phyloP scores from a whole-genome alignment of 768 basidiomycete species.

The Pleurotus sapidus region DNA sequence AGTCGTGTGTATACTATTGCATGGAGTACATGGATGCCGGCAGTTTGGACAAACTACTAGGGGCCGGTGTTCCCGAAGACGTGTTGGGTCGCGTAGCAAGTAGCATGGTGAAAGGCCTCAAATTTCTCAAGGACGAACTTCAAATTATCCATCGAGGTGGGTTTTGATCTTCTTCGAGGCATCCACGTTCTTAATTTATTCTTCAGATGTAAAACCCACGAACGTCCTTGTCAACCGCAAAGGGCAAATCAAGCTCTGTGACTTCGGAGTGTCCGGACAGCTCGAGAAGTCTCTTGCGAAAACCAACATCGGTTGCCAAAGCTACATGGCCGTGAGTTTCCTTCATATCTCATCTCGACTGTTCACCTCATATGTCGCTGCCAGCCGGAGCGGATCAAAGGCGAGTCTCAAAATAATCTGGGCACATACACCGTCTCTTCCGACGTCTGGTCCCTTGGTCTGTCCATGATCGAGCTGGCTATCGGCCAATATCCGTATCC shows the following conservation, averaged over 20 bases:
- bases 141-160: slow-evolving; percentile 68
- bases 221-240: slow-evolving; percentile 88
- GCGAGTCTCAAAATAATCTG: slow-evolving; percentile 83
- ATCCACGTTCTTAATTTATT: background rate
- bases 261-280: slow-evolving; percentile 99
- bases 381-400: slow-evolving; percentile 94
- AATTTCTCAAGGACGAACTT: slow-evolving; percentile 92
- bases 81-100: slow-evolving; percentile 81
- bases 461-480: slow-evolving; percentile 91
- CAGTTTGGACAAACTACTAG: slow-evolving; percentile 81
- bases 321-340: slow-evolving; percentile 90
- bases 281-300: slow-evolving; percentile 95
- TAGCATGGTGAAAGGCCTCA: slow-evolving; percentile 84
- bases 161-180: slow-evolving; percentile 5
- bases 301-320: slow-evolving; percentile 98
- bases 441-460: slow-evolving; percentile 96
- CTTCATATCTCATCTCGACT: background rate
- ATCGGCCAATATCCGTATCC: slow-evolving; percentile 93
- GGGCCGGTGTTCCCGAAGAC: slow-evolving; percentile 65
- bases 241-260: slow-evolving; percentile 92
- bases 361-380: background rate
- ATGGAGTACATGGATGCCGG: slow-evolving; percentile 99
- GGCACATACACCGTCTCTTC: slow-evolving; percentile 95
- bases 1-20: slow-evolving; percentile 99
- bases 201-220: slow-evolving; percentile 85